These are phyloP conservation scores for Pythium plurisporium DNA, from an alignment of 352 stramenopile species.

Conservation along the genomic window DNA sequence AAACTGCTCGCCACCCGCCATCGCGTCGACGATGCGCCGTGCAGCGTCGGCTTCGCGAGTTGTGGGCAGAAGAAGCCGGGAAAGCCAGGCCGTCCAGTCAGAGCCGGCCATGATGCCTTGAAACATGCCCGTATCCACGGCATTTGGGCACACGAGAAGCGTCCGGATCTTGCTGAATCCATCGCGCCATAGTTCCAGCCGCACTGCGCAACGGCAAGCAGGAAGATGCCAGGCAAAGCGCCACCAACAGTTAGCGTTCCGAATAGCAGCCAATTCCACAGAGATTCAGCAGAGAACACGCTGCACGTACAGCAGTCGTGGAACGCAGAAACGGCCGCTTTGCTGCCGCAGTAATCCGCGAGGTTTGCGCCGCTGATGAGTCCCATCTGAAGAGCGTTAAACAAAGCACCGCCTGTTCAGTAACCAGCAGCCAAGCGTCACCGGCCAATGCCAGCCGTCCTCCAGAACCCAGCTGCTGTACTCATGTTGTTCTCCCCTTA, in stretches of 20 bases:
- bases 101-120: slow-evolving; percentile 38
- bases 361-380: slow-evolving; percentile 58
- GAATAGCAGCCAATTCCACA: too few species aligned
- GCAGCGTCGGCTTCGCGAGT: slow-evolving; percentile 46
- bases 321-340: slow-evolving; percentile 69
- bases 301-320: slow-evolving; percentile 53
- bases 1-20: slow-evolving; percentile 45
- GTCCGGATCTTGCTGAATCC: slow-evolving; percentile 51
- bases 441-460: too few species aligned
- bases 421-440: too few species aligned
- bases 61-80: slow-evolving; percentile 43
- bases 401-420: too few species aligned
- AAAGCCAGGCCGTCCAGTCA: slow-evolving; percentile 34
- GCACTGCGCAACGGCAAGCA: slow-evolving; percentile 37
- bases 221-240: too few species aligned
- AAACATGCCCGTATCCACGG: slow-evolving; percentile 80
- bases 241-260: too few species aligned
- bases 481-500: slow-evolving; percentile 21
- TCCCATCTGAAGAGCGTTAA: slow-evolving; percentile 41
- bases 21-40: slow-evolving; percentile 47
- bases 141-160: slow-evolving; percentile 69
- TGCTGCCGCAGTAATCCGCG: slow-evolving; percentile 75
- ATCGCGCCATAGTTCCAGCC: slow-evolving; percentile 67
- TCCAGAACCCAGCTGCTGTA: neutral
- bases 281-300: too few species aligned